phyloP scores from a whole-genome alignment of 2,329 filamentous ascomycete genomes.

The Trichophyton benhamiae region DNA sequence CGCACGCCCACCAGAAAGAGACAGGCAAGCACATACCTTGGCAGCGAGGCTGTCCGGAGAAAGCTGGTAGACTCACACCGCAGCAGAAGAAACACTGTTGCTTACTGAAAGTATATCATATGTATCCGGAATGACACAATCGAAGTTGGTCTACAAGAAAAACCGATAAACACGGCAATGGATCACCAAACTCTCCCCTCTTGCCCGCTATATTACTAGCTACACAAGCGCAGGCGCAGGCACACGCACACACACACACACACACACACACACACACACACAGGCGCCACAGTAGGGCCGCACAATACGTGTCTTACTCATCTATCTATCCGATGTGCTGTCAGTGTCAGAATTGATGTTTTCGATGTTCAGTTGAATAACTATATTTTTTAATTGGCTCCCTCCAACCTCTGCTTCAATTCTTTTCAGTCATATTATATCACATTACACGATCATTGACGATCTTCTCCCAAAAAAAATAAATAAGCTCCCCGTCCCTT shows the following conservation, averaged over 20 bases:
- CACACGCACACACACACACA: too few species aligned
- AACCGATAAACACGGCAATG: background rate
- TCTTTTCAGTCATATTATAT: background rate
- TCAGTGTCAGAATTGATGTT: background rate
- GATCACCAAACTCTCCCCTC: background rate
- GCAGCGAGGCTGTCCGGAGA: slow-evolving; percentile 32
- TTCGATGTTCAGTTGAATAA: background rate
- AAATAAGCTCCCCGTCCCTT: background rate
- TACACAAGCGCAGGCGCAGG: too few species aligned
- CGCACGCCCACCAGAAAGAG: slow-evolving; percentile 32
- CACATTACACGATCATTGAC: background rate
- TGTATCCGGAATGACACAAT: background rate
- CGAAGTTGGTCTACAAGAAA: background rate
- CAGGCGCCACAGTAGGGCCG: background rate
- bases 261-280: background rate
- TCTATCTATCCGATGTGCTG: background rate
- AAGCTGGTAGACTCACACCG: slow-evolving; percentile 34
- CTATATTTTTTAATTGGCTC: background rate
- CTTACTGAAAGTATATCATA: slow-evolving; percentile 17
- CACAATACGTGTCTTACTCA: too few species aligned
- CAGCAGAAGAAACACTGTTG: slow-evolving; percentile 23
- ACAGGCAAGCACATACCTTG: slow-evolving; percentile 26
- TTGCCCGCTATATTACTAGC: background rate
- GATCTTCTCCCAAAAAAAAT: background rate
- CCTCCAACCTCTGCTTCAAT: background rate